phyloP scores from a whole-genome alignment of 371 early-diverging fungal species.

The Cokeromyces recurvatus region DNA sequence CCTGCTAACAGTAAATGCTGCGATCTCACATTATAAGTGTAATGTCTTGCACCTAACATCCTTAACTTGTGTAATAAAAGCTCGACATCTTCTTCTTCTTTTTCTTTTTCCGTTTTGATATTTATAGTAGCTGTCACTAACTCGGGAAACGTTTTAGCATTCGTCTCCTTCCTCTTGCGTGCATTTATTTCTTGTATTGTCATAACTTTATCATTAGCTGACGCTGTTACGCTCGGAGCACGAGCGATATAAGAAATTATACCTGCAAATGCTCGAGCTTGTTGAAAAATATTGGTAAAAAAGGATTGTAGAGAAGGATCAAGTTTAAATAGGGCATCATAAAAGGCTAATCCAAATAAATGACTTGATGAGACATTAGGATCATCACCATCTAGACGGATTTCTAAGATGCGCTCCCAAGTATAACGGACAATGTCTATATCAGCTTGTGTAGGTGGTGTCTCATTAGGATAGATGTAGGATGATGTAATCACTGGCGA shows the following conservation, averaged over 20 bases:
- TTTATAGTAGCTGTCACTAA: not conserved
- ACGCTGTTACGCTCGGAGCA: slow-evolving; percentile 4
- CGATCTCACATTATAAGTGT: slow-evolving; percentile 8
- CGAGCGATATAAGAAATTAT: slow-evolving; percentile 22
- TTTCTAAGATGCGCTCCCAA: slow-evolving; percentile 26
- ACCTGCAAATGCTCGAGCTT: slow-evolving; percentile 31
- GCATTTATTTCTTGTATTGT: slow-evolving; percentile 16
- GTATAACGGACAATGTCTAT: slow-evolving; percentile 22
- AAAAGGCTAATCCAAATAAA: slow-evolving; percentile 30
- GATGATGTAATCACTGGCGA: not conserved
- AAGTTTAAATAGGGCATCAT: slow-evolving; percentile 21
- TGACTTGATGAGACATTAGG: slow-evolving; percentile 19
- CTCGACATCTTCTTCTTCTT: not conserved
- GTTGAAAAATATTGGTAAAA: slow-evolving; percentile 26
- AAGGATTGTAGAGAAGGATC: slow-evolving; percentile 14
- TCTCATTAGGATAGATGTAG: not conserved
- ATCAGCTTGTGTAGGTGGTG: slow-evolving; percentile 21
- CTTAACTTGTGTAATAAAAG: slow-evolving; percentile 1
- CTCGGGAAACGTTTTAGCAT: not conserved
- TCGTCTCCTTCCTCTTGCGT: slow-evolving; percentile 1
- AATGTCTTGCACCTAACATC: slow-evolving; percentile 17
- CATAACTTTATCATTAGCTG: not conserved
- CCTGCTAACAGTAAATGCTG: slow-evolving; percentile 6
- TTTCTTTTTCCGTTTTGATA: not conserved
- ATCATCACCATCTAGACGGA: slow-evolving; percentile 12